These are phyloP conservation scores for Chaetothyriales sp. DNA, from an alignment of 2,329 filamentous ascomycete genomes.

Conservation along the genomic window DNA sequence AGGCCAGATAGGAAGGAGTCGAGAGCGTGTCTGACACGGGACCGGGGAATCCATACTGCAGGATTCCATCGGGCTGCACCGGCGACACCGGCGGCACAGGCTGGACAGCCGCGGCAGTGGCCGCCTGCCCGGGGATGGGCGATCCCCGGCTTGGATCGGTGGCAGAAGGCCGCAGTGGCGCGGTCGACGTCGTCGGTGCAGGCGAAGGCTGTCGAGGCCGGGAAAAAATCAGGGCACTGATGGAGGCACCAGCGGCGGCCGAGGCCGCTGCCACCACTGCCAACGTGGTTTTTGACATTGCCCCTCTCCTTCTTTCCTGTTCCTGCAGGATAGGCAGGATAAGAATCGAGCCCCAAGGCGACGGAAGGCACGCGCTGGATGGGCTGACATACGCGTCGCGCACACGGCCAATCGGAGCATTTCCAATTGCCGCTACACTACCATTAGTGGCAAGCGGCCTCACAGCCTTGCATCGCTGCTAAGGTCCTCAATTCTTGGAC, in stretches of 20 bases:
- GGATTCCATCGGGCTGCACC: constrained; percentile 62
- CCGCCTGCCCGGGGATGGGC: constrained; percentile 18
- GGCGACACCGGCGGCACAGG: constrained; percentile 43
- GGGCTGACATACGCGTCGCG: no score
- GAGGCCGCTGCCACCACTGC: constrained; percentile 63
- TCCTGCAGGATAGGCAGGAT: not conserved
- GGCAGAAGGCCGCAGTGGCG: constrained; percentile 21
- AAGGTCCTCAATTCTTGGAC: not conserved
- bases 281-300: constrained; percentile 66
- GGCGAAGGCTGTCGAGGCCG: constrained; percentile 31
- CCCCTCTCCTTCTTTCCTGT: constrained; percentile 3
- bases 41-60: constrained; percentile 84
- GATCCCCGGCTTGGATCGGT: constrained; percentile 26
- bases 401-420: not conserved
- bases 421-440: not conserved
- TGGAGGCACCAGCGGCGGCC: constrained; percentile 61
- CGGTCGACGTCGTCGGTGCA: constrained; percentile 23
- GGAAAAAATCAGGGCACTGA: constrained; percentile 55
- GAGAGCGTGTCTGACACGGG: constrained; percentile 71
- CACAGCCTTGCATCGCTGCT: not conserved
- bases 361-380: not conserved
- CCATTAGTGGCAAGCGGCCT: not conserved
- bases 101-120: constrained; percentile 20
- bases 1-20: constrained; percentile 64
- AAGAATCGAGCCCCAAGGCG: not conserved